Percentiles rank a stretch among this genome's conserved stretches.
These are phyloP conservation scores for Colletotrichum spaethianum DNA, from an alignment of 2,329 filamentous ascomycete genomes.

Conservation along the genomic window DNA sequence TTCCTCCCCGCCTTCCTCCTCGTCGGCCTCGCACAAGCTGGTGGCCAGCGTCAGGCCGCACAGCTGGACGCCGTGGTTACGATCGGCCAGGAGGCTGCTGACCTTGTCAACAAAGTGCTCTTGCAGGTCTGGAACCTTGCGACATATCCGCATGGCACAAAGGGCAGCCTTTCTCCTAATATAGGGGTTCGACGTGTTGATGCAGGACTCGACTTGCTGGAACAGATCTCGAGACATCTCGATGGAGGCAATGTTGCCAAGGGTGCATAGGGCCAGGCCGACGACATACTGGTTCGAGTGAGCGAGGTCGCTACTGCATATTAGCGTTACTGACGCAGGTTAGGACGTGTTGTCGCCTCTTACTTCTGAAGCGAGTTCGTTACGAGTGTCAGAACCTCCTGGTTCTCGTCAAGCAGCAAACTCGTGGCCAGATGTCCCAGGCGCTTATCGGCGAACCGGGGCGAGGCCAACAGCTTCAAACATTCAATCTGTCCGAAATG, in stretches of 20 bases:
- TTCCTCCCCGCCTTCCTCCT: constrained; percentile 91
- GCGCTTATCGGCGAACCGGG: constrained; percentile 97
- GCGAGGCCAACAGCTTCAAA: constrained; percentile 95
- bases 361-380: constrained; percentile 99
- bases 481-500: constrained; percentile 99
- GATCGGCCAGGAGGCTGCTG: constrained; percentile 86
- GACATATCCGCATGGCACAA: constrained; percentile 99
- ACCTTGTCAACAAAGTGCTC: constrained; percentile 98
- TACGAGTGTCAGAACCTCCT: constrained; percentile 96
- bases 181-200: constrained; percentile 97
- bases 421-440: constrained; percentile 97
- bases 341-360: background rate
- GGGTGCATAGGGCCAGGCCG: constrained; percentile 93
- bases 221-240: constrained; percentile 99
- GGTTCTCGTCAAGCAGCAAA: constrained; percentile 96
- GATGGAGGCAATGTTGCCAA: constrained; percentile 97
- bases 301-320: constrained; percentile 81
- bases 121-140: constrained; percentile 96
- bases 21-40: constrained; percentile 94
- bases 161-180: constrained; percentile 96
- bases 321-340: constrained; percentile 50
- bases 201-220: constrained; percentile 91
- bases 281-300: constrained; percentile 99
- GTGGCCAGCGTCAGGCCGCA: constrained; percentile 93
- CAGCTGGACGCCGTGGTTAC: constrained; percentile 95